Percentiles rank a stretch among this genome's conserved stretches.
These are phyloP conservation scores for Phlebiopsis flavidoalba DNA, from an alignment of 768 basidiomycete species.

Conservation along the genomic window DNA sequence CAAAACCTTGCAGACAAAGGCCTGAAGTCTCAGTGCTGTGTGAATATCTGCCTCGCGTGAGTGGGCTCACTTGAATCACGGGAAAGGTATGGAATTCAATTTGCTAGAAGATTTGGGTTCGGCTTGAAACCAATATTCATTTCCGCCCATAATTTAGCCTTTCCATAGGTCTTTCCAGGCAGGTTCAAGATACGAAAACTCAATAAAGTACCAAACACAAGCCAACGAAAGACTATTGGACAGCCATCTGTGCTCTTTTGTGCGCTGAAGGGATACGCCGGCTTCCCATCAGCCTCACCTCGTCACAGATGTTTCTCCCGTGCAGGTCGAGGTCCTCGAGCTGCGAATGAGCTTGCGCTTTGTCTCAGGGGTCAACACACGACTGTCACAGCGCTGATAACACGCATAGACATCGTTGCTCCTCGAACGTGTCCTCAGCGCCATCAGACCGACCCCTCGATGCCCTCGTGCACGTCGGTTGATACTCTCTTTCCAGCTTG, in stretches of 20 bases:
- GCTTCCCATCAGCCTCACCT: neutral
- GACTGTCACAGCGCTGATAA: neutral
- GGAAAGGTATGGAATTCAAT: conserved; percentile 3
- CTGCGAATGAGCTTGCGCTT: neutral
- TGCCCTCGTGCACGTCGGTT: neutral
- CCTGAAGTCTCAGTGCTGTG: neutral
- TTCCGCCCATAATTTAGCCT: conserved; percentile 7
- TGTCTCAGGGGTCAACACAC: neutral
- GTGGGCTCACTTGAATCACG: neutral
- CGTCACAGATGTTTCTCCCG: neutral
- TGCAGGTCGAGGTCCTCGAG: neutral
- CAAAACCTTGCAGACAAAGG: neutral
- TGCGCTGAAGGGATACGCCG: neutral
- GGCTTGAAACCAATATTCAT: neutral
- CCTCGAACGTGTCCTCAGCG: neutral
- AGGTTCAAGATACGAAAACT: neutral
- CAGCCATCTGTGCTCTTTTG: neutral
- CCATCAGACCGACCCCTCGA: neutral
- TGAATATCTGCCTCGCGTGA: neutral
- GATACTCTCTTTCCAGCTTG: neutral
- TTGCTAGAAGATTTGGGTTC: neutral
- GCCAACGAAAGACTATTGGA: neutral
- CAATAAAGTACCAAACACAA: neutral
- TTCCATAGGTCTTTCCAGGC: conserved; percentile 3
- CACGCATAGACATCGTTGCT: neutral